Percentiles rank a stretch among this genome's conserved stretches.
phyloP scores from a whole-genome alignment of 2,329 filamentous ascomycete species.

The Aspergillus awamori region DNA sequence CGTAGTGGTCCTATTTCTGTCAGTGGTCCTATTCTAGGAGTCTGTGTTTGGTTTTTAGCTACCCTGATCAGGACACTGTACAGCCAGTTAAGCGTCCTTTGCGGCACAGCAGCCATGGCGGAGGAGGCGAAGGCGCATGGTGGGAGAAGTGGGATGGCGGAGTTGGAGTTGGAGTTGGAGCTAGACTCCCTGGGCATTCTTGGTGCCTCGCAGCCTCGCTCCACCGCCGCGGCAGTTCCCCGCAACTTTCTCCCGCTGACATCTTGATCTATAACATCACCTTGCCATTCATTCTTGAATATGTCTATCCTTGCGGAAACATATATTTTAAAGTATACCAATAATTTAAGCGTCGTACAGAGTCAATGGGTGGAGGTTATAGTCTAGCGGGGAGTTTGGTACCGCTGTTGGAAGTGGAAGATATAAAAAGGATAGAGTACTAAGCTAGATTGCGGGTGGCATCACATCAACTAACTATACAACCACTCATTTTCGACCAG shows the following conservation, averaged over 20 bases:
- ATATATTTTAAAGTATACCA: no score
- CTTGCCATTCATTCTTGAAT: background rate
- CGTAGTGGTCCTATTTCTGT: slow-evolving; percentile 37
- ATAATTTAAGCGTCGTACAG: no score
- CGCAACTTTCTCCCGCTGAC: slow-evolving; percentile 12
- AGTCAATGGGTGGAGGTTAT: no score
- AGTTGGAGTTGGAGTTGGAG: slow-evolving; percentile 9
- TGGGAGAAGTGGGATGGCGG: slow-evolving; percentile 11
- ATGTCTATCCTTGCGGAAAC: background rate
- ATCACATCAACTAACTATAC: no score
- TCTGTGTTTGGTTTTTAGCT: slow-evolving; percentile 16
- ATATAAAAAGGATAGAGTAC: no score
- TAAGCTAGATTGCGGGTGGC: no score
- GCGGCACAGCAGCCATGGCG: slow-evolving; percentile 69
- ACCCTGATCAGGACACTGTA: slow-evolving; percentile 86
- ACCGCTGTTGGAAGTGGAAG: no score
- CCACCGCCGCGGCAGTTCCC: slow-evolving; percentile 10
- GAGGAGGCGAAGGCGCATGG: slow-evolving; percentile 8
- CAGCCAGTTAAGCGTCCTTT: slow-evolving; percentile 91
- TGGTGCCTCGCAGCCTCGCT: background rate
- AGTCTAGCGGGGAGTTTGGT: no score
- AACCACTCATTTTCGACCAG: no score
- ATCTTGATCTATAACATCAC: background rate
- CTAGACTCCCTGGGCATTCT: background rate
- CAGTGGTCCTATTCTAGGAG: slow-evolving; percentile 12